These are phyloP conservation scores for Candida vaughaniae DNA, from an alignment of 805 yeast genomes.

Conservation along the genomic window DNA sequence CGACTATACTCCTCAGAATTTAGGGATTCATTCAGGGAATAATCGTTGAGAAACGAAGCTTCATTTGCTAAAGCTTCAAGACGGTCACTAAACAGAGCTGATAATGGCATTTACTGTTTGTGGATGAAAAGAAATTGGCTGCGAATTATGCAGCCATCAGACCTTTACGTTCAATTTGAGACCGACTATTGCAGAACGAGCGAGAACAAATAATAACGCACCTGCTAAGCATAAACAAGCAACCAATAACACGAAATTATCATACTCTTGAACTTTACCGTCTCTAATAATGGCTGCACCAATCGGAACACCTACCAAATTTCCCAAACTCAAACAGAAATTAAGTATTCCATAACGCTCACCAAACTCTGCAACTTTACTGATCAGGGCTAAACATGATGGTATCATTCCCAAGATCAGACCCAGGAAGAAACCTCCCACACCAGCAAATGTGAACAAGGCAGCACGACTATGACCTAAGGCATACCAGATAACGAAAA, in stretches of 20 bases:
- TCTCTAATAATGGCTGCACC: constrained; percentile 29
- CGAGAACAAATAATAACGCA: constrained; percentile 23
- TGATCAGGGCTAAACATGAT: constrained; percentile 59
- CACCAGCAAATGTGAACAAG: constrained; percentile 30
- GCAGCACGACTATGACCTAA: constrained; percentile 26
- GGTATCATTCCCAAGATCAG: constrained; percentile 37
- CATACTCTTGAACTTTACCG: constrained; percentile 25
- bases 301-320: constrained; percentile 27
- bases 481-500: constrained; percentile 34
- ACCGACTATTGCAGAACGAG: constrained; percentile 24
- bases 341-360: constrained; percentile 35
- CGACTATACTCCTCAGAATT: constrained; percentile 4
- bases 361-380: constrained; percentile 39
- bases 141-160: constrained; percentile 5
- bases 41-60: constrained; percentile 20
- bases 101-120: constrained; percentile 4
- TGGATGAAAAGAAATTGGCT: constrained; percentile 1
- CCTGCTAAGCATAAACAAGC: constrained; percentile 29
- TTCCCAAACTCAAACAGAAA: constrained; percentile 26
- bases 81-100: constrained; percentile 1
- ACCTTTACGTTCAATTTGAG: constrained; percentile 21
- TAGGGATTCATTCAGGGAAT: constrained; percentile 7
- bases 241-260: constrained; percentile 31
- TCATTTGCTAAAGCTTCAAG: constrained; percentile 21
- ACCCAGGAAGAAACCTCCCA: constrained; percentile 36